Evolutionary conservation across 495 filamentous ascomycete species (phyloP), one percentile per base, ranked within the genome.

Genomic region (Penicillium angulare): DNA sequence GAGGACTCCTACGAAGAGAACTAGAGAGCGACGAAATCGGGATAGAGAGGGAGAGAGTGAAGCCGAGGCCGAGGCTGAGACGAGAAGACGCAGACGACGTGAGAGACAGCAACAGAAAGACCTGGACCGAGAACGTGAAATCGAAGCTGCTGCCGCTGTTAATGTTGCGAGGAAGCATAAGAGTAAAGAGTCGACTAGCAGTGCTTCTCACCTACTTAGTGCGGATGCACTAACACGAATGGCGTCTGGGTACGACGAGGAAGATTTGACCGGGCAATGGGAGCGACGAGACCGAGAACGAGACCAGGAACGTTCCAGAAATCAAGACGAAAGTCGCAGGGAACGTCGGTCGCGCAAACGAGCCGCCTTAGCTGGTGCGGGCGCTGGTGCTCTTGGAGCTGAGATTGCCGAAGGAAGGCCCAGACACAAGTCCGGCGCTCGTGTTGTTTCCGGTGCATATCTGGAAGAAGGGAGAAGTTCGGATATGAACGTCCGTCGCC

Each of bases 371-470:
- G 64, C 55, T 41, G 59, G 68, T 55, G 49, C 35, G 24, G 31
- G 55, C 36, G 45, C 64, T 23, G 54, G 40, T 24, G 56, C 46
- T 18, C 48, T 57, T 18, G 62, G 43, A 9, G 61, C 21, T 33
- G 65, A 65, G 38, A 46, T 68, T 21, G 63, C 50, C 1, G 55
- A 65, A 18, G 57, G 61, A 6, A 53, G 57, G 16, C 61, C 71
- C 17, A 65, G 74, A 32, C 67, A 70, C 27, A 72, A 74, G 48
- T 75, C 76, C 44, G 78, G 76, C 40, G 71, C 81, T 26, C 69
- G 85, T 50, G 73, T 87, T 17, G 83, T 87, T 5, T 89, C 86
- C 41, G 87, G 87, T 13, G 78, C 85, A 0, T 68, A 84, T 45
- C 55, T 86, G 51, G 87, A 90, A 59, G 86, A 89, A 64, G 87